Evolutionary conservation across 805 yeast species (phyloP), one percentile per base, ranked within the genome.

Genomic region (Priceomyces castillae): DNA sequence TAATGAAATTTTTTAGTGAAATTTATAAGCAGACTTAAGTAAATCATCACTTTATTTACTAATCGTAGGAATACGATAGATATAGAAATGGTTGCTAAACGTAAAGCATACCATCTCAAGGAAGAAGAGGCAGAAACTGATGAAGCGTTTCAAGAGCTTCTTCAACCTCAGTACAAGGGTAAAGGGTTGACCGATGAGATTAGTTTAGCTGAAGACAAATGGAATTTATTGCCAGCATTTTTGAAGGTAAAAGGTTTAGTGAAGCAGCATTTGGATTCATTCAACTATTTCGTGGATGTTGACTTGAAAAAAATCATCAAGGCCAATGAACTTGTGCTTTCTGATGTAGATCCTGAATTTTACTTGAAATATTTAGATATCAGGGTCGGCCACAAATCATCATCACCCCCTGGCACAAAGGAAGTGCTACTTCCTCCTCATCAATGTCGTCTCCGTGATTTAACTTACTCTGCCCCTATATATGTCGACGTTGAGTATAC

Each of bases 401-500:
- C 75, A n/a, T 71, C 80, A 12, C 61, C 68, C 5, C 62, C 67
- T 1, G 70, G 69, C 4, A 65, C 71, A 14, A 80, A 75, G 40
- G 90, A 84, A 54, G 82, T 82, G 35, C 71, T 82, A 30, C 64
- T 82, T 23, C 87, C 92, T 0, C 99, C 99, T 2, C 99, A 92
- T 59, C 97, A 92, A 65, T 92, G 99, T 67, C 77, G 99, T 51
- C 73, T 92, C 49, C 79, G 99, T 64, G 99, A 92, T 57, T 74
- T 90, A 71, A 89, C 97, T 0, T 92, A 92, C 57, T 84, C 95
- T 36, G 97, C 98, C 1, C 97, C 97, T 1, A 87, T 92, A 30
- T 87, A 84, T 56, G 99, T 92, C 39, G 99, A 94, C 67, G 96
- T 94, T 18, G 99, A 94, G 60, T 94, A 94, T 61, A 94, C 98